Percentiles rank a stretch among this genome's conserved stretches.
Evolutionary conservation across 345 rosid species (phyloP).

Genomic region (Euphorbia tirucalli): DNA sequence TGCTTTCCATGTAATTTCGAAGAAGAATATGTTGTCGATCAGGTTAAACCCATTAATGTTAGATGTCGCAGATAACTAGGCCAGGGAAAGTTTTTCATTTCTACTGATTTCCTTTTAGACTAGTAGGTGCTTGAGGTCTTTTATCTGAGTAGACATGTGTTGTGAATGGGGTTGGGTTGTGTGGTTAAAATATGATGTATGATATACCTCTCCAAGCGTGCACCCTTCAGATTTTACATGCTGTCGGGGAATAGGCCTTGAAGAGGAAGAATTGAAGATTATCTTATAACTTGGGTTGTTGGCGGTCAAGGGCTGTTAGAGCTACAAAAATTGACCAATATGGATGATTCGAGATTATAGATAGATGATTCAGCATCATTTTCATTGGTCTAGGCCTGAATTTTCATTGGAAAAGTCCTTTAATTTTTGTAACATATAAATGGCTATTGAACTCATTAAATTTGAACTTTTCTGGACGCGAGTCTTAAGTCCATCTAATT

Average conservation of each 20-base stretch:
- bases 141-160: neutral
- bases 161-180: constrained; percentile 8
- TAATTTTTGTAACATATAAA: neutral
- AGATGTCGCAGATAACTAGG: constrained; percentile 32
- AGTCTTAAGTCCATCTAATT: no score
- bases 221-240: neutral
- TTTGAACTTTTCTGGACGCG: neutral
- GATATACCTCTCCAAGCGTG: neutral
- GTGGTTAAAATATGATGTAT: neutral
- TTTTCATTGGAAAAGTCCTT: no score
- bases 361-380: no score
- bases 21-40: constrained; percentile 23
- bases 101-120: constrained; percentile 19
- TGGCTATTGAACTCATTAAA: neutral
- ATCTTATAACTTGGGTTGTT: neutral
- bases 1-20: constrained; percentile 23
- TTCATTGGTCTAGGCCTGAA: neutral
- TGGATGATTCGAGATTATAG: no score
- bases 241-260: no score
- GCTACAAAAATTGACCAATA: no score
- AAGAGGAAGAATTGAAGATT: neutral
- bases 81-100: constrained; percentile 11
- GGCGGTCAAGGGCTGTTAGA: no score
- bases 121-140: constrained; percentile 7
- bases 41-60: constrained; percentile 27